These are phyloP conservation scores for Cladobotryum protrusum DNA, from an alignment of 2,329 filamentous ascomycete genomes.

Conservation along the genomic window DNA sequence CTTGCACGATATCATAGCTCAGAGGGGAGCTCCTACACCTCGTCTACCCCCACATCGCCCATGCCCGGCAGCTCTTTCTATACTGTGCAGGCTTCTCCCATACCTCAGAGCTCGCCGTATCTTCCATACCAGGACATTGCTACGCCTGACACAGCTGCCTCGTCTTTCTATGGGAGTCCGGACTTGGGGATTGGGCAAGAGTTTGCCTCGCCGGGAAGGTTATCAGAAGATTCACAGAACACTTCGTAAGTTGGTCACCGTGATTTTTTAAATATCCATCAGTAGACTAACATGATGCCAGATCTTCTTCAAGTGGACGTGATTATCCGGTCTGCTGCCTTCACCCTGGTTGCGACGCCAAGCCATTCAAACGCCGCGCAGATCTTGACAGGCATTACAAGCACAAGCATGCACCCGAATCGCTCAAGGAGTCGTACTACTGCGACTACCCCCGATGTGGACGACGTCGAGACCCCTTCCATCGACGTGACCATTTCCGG, in stretches of 20 bases:
- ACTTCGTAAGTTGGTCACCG: constrained; percentile 10
- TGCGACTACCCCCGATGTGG: constrained; percentile 49
- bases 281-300: constrained; percentile 2
- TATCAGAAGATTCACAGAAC: constrained; percentile 9
- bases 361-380: constrained; percentile 45
- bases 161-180: constrained; percentile 14
- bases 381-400: constrained; percentile 49
- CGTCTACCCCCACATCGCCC: constrained; percentile 23
- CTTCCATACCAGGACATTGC: constrained; percentile 4
- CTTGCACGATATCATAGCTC: constrained; percentile 25
- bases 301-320: constrained; percentile 15
- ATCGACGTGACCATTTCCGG: constrained; percentile 50
- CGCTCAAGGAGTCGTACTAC: constrained; percentile 35
- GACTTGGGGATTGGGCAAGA: constrained; percentile 14
- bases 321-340: constrained; percentile 35
- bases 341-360: constrained; percentile 35
- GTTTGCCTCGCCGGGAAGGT: constrained; percentile 10
- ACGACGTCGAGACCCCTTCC: constrained; percentile 41
- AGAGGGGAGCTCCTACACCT: constrained; percentile 22
- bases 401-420: constrained; percentile 40
- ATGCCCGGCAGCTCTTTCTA: constrained; percentile 15
- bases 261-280: background rate
- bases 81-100: constrained; percentile 10
- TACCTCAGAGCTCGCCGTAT: constrained; percentile 9
- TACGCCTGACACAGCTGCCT: constrained; percentile 7